Percentiles rank a stretch among this genome's conserved stretches.
Evolutionary conservation across 2,329 filamentous ascomycete species (phyloP).

Genomic region (Escovopsis weberi): DNA sequence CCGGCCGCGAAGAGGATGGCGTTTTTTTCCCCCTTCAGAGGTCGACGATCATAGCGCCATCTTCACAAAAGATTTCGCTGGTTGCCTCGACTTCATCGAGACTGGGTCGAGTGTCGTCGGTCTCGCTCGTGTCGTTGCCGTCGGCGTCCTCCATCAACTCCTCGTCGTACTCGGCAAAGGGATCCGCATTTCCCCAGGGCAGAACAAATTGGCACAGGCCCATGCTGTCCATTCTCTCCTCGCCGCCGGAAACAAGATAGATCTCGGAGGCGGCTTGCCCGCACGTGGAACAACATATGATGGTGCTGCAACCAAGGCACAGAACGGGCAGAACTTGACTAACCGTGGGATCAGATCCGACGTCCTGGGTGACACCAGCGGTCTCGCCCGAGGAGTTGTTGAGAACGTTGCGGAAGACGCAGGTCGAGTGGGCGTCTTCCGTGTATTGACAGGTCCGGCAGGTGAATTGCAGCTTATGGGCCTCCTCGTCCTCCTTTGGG

Average conservation of each 20-base stretch:
- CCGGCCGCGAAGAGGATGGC: too few relatives aligned
- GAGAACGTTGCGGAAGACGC: slow-evolving; percentile 90
- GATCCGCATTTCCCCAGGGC: slow-evolving; percentile 17
- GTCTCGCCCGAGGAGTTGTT: slow-evolving; percentile 88
- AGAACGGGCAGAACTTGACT: slow-evolving; percentile 40
- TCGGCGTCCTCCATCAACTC: slow-evolving; percentile 18
- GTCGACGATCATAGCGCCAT: slow-evolving; percentile 10
- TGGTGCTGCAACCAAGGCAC: slow-evolving; percentile 32
- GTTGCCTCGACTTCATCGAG: neutral
- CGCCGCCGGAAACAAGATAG: slow-evolving; percentile 7
- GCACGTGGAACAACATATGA: slow-evolving; percentile 29
- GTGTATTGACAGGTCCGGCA: slow-evolving; percentile 92
- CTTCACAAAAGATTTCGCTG: slow-evolving; percentile 11
- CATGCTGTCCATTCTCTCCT: slow-evolving; percentile 11
- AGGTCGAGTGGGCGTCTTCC: slow-evolving; percentile 72
- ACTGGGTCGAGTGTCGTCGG: slow-evolving; percentile 4
- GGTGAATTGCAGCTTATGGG: slow-evolving; percentile 79
- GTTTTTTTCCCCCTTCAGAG: slow-evolving; percentile 4
- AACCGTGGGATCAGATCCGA: slow-evolving; percentile 97
- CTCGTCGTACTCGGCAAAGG: slow-evolving; percentile 25
- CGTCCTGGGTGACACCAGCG: slow-evolving; percentile 92
- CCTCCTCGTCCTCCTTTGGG: slow-evolving; percentile 80
- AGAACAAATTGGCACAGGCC: slow-evolving; percentile 17
- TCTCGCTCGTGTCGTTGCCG: slow-evolving; percentile 8
- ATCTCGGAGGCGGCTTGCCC: slow-evolving; percentile 14